phyloP scores from a whole-genome alignment of 2,329 filamentous ascomycete species.

The Arthrinium phaeospermum region DNA sequence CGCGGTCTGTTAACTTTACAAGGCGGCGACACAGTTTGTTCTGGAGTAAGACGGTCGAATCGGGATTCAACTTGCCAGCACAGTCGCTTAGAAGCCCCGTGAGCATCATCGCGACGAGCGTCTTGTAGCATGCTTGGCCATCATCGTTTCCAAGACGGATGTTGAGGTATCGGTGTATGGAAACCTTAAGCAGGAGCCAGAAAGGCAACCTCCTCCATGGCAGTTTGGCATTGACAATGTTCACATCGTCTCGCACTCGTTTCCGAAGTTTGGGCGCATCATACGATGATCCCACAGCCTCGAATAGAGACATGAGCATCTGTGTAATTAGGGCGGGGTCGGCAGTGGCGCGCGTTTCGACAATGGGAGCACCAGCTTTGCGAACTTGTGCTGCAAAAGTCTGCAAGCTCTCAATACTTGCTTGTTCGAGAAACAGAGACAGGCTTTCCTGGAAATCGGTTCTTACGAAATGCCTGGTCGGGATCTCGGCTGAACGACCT shows the following conservation, averaged over 20 bases:
- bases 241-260: constrained; percentile 67
- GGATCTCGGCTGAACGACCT: constrained; percentile 50
- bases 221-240: constrained; percentile 44
- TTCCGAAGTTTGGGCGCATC: constrained; percentile 54
- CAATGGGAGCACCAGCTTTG: constrained; percentile 32
- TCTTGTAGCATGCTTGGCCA: constrained; percentile 61
- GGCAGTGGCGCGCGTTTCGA: constrained; percentile 63
- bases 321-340: constrained; percentile 63
- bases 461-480: constrained; percentile 43
- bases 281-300: constrained; percentile 53
- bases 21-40: constrained; percentile 63
- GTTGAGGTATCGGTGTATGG: constrained; percentile 45
- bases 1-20: constrained; percentile 52
- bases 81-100: constrained; percentile 51
- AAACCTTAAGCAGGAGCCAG: constrained; percentile 68
- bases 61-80: constrained; percentile 33
- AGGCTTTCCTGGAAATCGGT: constrained; percentile 53
- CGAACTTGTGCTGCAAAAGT: constrained; percentile 58
- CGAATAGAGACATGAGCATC: constrained; percentile 65
- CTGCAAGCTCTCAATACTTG: constrained; percentile 58
- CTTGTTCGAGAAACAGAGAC: constrained; percentile 59
- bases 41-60: constrained; percentile 47
- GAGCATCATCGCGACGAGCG: constrained; percentile 57
- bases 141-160: constrained; percentile 43
- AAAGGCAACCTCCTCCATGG: constrained; percentile 69